These are phyloP conservation scores for Viola odorata DNA, from an alignment of 345 rosid species.

Conservation along the genomic window DNA sequence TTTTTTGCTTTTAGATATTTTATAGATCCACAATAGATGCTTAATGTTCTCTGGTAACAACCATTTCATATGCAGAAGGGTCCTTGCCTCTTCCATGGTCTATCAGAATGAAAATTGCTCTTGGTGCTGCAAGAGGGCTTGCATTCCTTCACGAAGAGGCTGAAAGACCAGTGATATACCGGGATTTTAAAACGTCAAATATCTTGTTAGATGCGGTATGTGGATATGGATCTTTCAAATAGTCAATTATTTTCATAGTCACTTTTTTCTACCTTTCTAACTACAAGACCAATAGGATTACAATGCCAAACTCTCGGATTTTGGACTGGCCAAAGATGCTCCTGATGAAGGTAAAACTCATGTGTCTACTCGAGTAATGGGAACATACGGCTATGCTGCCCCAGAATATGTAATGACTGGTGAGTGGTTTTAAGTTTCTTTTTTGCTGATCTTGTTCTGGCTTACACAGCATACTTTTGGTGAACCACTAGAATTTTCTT, in stretches of 20 bases:
- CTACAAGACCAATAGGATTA: slow-evolving; percentile 21
- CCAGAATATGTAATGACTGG: slow-evolving; percentile 43
- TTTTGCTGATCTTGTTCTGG: not conserved
- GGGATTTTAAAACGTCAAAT: slow-evolving; percentile 40
- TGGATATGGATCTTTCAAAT: not conserved
- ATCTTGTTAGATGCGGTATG: slow-evolving; percentile 38
- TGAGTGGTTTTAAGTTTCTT: slow-evolving; percentile 7
- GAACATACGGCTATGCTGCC: slow-evolving; percentile 43
- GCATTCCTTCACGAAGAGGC: slow-evolving; percentile 39
- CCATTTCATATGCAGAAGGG: slow-evolving; percentile 30
- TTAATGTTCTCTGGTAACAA: slow-evolving; percentile 28
- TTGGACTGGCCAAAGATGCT: slow-evolving; percentile 45
- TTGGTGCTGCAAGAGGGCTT: slow-evolving; percentile 41
- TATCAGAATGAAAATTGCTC: slow-evolving; percentile 40
- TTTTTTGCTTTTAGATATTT: not conserved
- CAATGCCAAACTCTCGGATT: slow-evolving; percentile 42
- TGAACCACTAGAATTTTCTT: too few species aligned
- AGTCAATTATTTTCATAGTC: not conserved
- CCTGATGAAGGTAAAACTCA: slow-evolving; percentile 40
- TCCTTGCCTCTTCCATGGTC: slow-evolving; percentile 40
- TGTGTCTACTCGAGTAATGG: slow-evolving; percentile 44
- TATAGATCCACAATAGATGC: not conserved
- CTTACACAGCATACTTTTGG: too few species aligned
- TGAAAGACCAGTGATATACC: slow-evolving; percentile 39
- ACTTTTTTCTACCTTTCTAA: not conserved